Evolutionary conservation across 106 monocot genomes (phyloP), one percentile per base, ranked within the genome.

Genomic region (Acorus calamus): DNA sequence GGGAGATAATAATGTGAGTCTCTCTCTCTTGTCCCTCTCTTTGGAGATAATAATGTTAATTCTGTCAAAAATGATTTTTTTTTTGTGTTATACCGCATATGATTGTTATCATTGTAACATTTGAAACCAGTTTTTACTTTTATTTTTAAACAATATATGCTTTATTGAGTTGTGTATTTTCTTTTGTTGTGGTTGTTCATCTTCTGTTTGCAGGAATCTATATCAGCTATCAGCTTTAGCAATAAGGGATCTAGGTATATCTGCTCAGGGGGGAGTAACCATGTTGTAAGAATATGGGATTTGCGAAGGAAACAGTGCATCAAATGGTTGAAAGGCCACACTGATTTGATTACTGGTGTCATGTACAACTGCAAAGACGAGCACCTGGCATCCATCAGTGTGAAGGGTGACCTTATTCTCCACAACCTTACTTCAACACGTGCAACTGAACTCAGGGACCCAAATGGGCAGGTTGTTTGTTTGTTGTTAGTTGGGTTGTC

Each of bases 331-430:
- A 87, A 73, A 59, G 96, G 96, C 52, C 96, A 96, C 72, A 80
- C 72, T 54, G 91, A 80, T 56, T 79, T 80, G 9, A 85, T 96
- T 59, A 91, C 91, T 52, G 91, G 96, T 55, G 96, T 91, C 10
- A 83, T 91, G 90, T 96, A 96, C 65, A 96, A 96, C 50, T 87
- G 80, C 65, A 87, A 83, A 67, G 91, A 96, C 61, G 96, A 96
- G 70, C 84, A 96, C 71, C 80, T 96, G 63, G 91, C 96, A 60
- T 96, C 91, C 10, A 82, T 96, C 52, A 96, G 87, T 69, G 54
- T 88, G 66, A 90, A 85, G 8, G 96, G 96, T 28, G 96, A 96
- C 71, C 80, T 96, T 50, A 96, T 96, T 80, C 71, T 96, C 61
- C 85, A 96, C 64, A 96, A 85, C 67, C 96, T 96, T 83, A 82